Percentiles rank a stretch among this genome's conserved stretches.
Conservation (phyloP, 768 basidiomycete species). For the Cubamyces lactineus region DNA sequence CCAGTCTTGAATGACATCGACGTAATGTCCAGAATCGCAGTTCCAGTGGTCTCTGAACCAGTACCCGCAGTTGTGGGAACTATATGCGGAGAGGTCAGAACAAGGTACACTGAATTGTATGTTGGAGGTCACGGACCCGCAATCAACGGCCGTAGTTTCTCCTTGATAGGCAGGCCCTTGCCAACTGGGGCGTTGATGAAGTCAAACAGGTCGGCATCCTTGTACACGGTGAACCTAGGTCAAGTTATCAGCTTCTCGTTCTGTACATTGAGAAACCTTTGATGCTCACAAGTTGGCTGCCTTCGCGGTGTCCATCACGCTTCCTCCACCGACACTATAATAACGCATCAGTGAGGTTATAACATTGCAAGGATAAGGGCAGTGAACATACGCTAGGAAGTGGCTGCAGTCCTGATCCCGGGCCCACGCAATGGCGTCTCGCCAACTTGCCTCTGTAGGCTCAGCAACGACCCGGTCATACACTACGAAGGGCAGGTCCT, state of each 20-base stretch:
- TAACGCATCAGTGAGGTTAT: neutral
- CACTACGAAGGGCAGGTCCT: conserved; percentile 77
- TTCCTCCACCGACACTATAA: conserved; percentile 87
- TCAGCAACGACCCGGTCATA: conserved; percentile 84
- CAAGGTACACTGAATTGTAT: neutral
- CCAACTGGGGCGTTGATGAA: conserved; percentile 97
- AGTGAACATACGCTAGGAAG: conserved; percentile 76
- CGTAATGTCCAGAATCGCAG: conserved; percentile 92
- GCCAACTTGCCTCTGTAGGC: conserved; percentile 90
- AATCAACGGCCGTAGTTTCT: conserved; percentile 80
- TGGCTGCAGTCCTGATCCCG: conserved; percentile 88
- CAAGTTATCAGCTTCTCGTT: neutral
- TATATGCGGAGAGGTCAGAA: conserved; percentile 22
- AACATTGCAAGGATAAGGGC: neutral
- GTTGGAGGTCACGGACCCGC: conserved; percentile 50
- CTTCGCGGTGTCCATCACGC: conserved; percentile 95
- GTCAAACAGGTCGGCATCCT: conserved; percentile 90
- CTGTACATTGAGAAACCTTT: neutral
- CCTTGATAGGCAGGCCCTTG: conserved; percentile 82
- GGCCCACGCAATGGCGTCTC: conserved; percentile 87
- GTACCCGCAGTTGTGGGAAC: conserved; percentile 84
- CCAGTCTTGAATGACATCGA: conserved; percentile 95
- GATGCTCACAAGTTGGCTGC: conserved; percentile 79
- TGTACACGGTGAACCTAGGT: conserved; percentile 83
- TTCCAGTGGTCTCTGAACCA: conserved; percentile 93